Percentiles rank a stretch among this genome's conserved stretches.
Conservation (phyloP, 345 rosid genomes). For the Eutrema heterophyllum region DNA sequence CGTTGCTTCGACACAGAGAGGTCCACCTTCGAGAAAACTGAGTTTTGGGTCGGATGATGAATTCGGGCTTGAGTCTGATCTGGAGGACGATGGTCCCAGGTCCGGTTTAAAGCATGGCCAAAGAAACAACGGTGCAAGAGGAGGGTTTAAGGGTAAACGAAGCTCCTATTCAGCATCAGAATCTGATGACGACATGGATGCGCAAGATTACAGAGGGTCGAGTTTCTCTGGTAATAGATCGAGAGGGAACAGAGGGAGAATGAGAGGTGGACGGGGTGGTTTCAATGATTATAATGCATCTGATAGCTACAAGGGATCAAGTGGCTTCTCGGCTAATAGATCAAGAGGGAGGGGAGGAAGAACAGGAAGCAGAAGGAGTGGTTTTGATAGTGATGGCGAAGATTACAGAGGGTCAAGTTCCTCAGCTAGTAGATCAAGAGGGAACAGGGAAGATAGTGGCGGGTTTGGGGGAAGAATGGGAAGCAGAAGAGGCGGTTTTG, state of each 20-base stretch:
- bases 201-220: conserved; percentile 16
- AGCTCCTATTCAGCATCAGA: conserved; percentile 45
- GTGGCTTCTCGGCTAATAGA: conserved; percentile 21
- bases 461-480: conserved; percentile 34
- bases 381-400: conserved; percentile 20
- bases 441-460: conserved; percentile 24
- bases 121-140: conserved; percentile 31
- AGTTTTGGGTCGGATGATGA: conserved; percentile 77
- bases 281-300: conserved; percentile 27
- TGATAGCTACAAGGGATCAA: conserved; percentile 15
- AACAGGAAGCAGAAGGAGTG: conserved; percentile 15
- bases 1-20: conserved; percentile 42
- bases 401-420: conserved; percentile 25
- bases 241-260: conserved; percentile 31
- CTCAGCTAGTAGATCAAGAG: conserved; percentile 22
- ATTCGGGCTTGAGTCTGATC: conserved; percentile 50
- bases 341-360: conserved; percentile 30
- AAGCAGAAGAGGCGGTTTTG: conserved; percentile 30
- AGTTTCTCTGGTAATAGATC: conserved; percentile 26
- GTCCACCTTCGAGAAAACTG: conserved; percentile 36
- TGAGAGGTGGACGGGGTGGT: conserved; percentile 26
- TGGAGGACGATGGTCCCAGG: conserved; percentile 39
- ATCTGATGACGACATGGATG: conserved; percentile 40
- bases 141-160: conserved; percentile 29
- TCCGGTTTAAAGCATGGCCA: conserved; percentile 26